Percentiles rank a stretch among this genome's conserved stretches.
phyloP scores from a whole-genome alignment of 495 filamentous ascomycete genomes.

The Aspergillus asperescens region DNA sequence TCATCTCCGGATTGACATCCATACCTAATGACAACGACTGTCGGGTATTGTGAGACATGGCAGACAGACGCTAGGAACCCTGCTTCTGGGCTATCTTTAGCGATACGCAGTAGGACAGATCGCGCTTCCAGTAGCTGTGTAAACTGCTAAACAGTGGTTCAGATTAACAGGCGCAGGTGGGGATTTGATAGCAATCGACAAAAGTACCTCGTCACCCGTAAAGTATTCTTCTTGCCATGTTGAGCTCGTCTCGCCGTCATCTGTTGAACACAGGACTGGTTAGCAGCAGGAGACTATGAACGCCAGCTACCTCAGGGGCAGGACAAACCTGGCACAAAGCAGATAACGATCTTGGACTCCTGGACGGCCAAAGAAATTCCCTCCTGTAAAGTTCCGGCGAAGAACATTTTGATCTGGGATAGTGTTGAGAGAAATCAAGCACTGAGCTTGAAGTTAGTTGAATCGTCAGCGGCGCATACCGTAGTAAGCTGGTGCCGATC shows the following conservation, averaged over 20 bases:
- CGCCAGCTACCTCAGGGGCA: neutral
- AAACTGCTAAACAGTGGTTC: constrained; percentile 27
- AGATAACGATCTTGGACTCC: constrained; percentile 58
- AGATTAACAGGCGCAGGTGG: neutral
- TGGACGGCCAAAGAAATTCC: constrained; percentile 72
- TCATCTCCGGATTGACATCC: constrained; percentile 20
- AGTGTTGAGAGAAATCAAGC: constrained; percentile 17
- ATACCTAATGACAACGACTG: constrained; percentile 70
- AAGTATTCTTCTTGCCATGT: constrained; percentile 77
- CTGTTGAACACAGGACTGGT: constrained; percentile 36
- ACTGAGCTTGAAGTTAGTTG: neutral
- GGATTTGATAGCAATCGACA: neutral
- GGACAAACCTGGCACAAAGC: constrained; percentile 61
- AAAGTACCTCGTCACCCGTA: constrained; percentile 45
- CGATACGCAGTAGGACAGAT: constrained; percentile 63
- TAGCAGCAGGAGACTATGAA: constrained; percentile 9
- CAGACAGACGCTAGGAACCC: constrained; percentile 75
- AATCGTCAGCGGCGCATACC: neutral
- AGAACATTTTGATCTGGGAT: constrained; percentile 57
- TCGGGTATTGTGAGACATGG: constrained; percentile 65
- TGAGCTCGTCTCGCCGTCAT: constrained; percentile 58
- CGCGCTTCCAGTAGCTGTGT: constrained; percentile 46
- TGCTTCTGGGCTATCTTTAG: constrained; percentile 69
- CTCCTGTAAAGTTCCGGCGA: constrained; percentile 66
- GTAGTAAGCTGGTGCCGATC: neutral